Evolutionary conservation across 139 green algal genomes (phyloP).

Genomic region (Cymbomonas tetramitiformis): DNA sequence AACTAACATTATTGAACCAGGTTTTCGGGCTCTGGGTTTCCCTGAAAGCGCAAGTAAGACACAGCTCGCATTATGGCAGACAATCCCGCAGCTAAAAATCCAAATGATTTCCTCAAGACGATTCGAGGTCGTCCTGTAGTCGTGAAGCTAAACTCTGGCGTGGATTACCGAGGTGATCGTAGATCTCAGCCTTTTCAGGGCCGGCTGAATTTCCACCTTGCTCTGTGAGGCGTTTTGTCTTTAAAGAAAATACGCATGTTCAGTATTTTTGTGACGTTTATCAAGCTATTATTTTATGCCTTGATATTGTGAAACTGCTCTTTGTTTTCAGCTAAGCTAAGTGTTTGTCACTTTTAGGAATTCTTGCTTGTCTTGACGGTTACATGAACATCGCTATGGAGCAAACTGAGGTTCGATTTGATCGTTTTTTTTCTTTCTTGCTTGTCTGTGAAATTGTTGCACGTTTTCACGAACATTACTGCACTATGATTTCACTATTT

Average conservation of each 20-base stretch:
- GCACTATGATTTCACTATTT: not conserved
- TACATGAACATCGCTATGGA: constrained; percentile 99
- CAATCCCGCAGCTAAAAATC: constrained; percentile 37
- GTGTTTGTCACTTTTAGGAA: constrained; percentile 38
- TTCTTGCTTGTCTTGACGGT: constrained; percentile 90
- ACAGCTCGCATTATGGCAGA: too few relatives aligned
- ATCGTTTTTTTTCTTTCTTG: not conserved
- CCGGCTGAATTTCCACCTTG: too few relatives aligned
- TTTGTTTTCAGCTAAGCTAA: too few relatives aligned
- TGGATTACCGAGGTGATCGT: constrained; percentile 78
- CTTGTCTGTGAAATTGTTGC: not conserved
- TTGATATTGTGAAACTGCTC: too few relatives aligned
- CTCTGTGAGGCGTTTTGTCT: too few relatives aligned
- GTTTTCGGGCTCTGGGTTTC: too few relatives aligned
- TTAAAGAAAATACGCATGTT: too few relatives aligned
- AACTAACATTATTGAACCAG: too few relatives aligned
- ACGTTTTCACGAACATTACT: not conserved
- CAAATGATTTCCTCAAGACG: constrained; percentile 72
- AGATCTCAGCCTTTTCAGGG: not conserved
- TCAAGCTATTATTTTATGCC: too few relatives aligned
- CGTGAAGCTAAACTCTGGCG: constrained; percentile 92
- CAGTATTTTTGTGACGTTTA: too few relatives aligned
- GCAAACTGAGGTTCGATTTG: constrained; percentile 71
- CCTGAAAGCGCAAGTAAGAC: too few relatives aligned
- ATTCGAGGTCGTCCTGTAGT: constrained; percentile 90